phyloP scores from a whole-genome alignment of 768 basidiomycete species.

The Serendipita sp. region DNA sequence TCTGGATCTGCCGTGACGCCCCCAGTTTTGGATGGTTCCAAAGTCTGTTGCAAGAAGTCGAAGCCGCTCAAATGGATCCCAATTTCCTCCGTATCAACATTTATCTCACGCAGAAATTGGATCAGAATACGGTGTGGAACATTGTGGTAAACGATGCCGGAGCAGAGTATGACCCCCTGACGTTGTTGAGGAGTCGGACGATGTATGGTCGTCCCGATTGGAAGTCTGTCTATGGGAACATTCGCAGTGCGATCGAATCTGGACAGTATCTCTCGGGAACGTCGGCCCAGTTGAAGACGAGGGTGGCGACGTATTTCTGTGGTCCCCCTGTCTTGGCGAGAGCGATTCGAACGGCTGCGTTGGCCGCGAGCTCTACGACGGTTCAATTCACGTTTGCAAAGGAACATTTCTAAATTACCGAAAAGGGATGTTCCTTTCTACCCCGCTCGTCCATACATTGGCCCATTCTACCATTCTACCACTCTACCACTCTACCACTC shows the following conservation, averaged over 20 bases:
- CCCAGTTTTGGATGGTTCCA: constrained; percentile 99
- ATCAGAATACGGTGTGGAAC: constrained; percentile 81
- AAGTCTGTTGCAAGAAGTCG: constrained; percentile 70
- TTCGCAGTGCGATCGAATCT: constrained; percentile 61
- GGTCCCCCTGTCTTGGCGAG: constrained; percentile 65
- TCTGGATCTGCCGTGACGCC: constrained; percentile 87
- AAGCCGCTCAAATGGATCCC: constrained; percentile 76
- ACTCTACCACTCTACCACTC: too few species aligned
- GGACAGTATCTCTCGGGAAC: constrained; percentile 71
- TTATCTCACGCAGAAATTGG: constrained; percentile 76
- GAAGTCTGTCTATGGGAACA: constrained; percentile 59
- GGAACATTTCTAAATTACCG: constrained; percentile 28
- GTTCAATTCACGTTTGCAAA: constrained; percentile 74
- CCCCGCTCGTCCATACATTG: background rate
- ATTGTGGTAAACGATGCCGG: constrained; percentile 78
- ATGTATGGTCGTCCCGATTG: constrained; percentile 89
- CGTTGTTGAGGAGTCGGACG: constrained; percentile 72
- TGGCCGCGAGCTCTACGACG: constrained; percentile 33
- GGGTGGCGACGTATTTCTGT: constrained; percentile 81
- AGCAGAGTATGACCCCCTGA: constrained; percentile 76
- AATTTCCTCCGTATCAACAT: constrained; percentile 87
- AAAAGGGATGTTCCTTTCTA: background rate
- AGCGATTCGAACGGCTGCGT: constrained; percentile 55
- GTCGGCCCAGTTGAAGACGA: constrained; percentile 65
- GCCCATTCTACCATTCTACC: too few species aligned